Percentiles rank a stretch among this genome's conserved stretches.
phyloP scores from a whole-genome alignment of 768 basidiomycete genomes.

The Pisolithus albus region DNA sequence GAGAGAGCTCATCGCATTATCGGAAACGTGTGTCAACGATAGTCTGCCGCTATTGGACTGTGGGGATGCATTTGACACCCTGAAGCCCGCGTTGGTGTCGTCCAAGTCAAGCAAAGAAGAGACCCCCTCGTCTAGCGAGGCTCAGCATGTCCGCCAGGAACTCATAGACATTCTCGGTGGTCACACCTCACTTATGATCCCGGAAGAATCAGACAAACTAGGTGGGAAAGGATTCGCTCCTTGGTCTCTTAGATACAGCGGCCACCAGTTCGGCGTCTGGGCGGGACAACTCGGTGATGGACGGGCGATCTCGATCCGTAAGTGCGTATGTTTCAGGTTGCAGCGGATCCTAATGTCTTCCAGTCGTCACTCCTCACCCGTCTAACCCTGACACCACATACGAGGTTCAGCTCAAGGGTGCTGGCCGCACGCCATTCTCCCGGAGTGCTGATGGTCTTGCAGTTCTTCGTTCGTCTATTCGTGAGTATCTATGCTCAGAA shows the following conservation, averaged over 20 bases:
- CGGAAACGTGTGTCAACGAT: conserved; percentile 61
- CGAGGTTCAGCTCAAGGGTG: conserved; percentile 93
- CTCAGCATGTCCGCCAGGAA: conserved; percentile 50
- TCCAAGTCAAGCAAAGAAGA: conserved; percentile 25
- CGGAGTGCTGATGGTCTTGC: conserved; percentile 91
- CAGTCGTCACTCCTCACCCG: conserved; percentile 77
- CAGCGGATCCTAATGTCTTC: conserved; percentile 4
- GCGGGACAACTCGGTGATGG: conserved; percentile 97
- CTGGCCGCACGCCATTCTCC: conserved; percentile 91
- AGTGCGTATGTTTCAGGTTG: conserved; percentile 14
- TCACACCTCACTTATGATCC: conserved; percentile 55
- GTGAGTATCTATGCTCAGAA: conserved; percentile 92
- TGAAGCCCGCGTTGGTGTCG: conserved; percentile 47
- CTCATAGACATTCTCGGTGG: conserved; percentile 81
- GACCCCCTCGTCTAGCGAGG: conserved; percentile 12
- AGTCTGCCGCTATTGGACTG: conserved; percentile 82
- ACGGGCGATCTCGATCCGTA: conserved; percentile 81
- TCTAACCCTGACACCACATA: conserved; percentile 46
- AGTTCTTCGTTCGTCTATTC: conserved; percentile 87
- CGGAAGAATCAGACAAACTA: conserved; percentile 14
- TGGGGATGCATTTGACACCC: conserved; percentile 68
- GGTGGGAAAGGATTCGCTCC: conserved; percentile 38
- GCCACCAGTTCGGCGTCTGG: conserved; percentile 84
- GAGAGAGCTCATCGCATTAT: conserved; percentile 66
- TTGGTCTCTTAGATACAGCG: conserved; percentile 88